phyloP scores from a whole-genome alignment of 2,329 filamentous ascomycete genomes.

The Fusarium newnesense region DNA sequence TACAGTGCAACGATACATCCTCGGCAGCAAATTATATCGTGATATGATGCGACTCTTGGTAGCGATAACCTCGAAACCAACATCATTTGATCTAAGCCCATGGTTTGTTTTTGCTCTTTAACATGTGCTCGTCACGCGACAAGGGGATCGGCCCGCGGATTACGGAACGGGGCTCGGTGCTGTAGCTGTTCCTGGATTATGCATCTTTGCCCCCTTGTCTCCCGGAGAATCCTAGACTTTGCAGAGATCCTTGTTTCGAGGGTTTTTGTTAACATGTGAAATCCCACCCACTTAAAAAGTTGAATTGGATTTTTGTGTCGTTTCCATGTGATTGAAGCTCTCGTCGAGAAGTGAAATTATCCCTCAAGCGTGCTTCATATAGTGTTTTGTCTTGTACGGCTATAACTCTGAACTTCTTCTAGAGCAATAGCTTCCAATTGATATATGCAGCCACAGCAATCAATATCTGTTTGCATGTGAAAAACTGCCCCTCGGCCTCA shows the following conservation, averaged over 20 bases:
- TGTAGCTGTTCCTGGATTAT: conserved; percentile 38
- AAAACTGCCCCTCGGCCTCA: conserved; percentile 36
- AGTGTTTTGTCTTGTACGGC: neutral
- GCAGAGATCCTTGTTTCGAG: conserved; percentile 28
- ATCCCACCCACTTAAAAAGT: conserved; percentile 28
- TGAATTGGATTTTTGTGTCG: neutral
- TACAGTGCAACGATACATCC: conserved; percentile 28
- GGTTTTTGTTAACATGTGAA: conserved; percentile 36
- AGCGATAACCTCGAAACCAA: neutral
- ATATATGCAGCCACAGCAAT: neutral
- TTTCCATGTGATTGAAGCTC: conserved; percentile 2
- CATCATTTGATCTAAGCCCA: conserved; percentile 2
- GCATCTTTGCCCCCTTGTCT: conserved; percentile 33
- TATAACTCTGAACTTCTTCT: neutral
- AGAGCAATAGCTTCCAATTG: neutral
- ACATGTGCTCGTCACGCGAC: conserved; percentile 39
- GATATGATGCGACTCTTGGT: neutral
- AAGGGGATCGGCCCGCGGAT: conserved; percentile 32
- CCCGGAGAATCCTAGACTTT: conserved; percentile 21
- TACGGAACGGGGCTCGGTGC: conserved; percentile 28
- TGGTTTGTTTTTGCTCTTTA: neutral
- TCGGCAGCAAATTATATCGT: conserved; percentile 9
- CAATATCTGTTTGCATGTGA: conserved; percentile 39
- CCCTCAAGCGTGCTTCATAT: neutral
- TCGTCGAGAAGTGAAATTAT: neutral